phyloP scores from a whole-genome alignment of 2,329 filamentous ascomycete species.

The Talaromyces albobiverticillius region DNA sequence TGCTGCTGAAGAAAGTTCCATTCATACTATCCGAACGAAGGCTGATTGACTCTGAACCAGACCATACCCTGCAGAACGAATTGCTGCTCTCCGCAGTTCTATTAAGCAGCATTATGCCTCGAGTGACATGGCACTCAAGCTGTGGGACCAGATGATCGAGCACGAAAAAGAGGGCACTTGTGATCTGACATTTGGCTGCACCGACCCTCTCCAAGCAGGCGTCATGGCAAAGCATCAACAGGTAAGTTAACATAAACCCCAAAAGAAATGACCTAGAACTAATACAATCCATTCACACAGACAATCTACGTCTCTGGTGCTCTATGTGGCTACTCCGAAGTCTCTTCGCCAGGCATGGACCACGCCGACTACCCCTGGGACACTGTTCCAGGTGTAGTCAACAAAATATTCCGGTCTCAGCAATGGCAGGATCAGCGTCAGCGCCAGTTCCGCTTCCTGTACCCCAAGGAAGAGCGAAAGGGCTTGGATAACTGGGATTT shows the following conservation, averaged over 20 bases:
- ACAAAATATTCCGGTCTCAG: neutral
- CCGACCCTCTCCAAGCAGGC: neutral
- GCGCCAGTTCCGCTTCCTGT: neutral
- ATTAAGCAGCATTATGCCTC: slow-evolving; percentile 1
- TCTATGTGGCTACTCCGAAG: neutral
- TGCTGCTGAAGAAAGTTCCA: no score
- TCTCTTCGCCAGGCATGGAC: neutral
- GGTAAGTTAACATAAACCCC: neutral
- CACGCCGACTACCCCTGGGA: slow-evolving; percentile 3
- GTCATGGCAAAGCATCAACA: slow-evolving; percentile 2
- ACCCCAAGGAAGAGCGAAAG: neutral
- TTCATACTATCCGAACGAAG: no score
- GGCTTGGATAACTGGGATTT: neutral
- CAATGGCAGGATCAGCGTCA: neutral
- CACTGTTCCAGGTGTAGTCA: neutral
- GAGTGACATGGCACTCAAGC: slow-evolving; percentile 1
- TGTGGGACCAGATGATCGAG: neutral
- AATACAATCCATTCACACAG: no score
- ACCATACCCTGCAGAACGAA: neutral
- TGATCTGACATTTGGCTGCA: neutral
- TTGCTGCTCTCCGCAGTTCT: slow-evolving; percentile 1
- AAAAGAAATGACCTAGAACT: no score
- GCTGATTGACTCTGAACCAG: neutral
- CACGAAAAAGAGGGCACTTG: neutral
- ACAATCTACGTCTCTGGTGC: neutral